Evolutionary conservation across 257 asterid species (phyloP), one percentile per base, ranked within the genome.

Genomic region (Perilla frutescens): DNA sequence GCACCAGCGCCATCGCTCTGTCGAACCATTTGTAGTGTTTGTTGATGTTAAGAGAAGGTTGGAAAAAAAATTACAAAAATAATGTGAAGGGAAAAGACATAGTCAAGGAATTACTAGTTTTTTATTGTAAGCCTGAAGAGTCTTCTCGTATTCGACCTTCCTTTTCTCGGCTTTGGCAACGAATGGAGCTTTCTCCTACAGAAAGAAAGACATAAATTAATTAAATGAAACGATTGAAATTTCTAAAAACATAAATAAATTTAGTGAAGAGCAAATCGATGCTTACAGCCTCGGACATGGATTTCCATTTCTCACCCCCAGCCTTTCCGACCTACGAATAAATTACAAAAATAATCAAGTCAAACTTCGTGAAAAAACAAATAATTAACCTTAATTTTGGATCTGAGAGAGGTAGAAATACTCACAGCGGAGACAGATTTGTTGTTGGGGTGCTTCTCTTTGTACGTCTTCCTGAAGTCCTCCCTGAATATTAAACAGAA

Each of bases 271-370:
- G 43, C 8, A 26, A 29, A 37, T 8, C 15, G 39, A 15, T 41
- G 50, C 92, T 65, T 76, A 92, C 98, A 8, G 87, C 87, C 0
- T 90, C 97, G 0, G 98, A 36, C 68, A 92, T 0, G 11, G 89
- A 81, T 74, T 90, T 92, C 98, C 98, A 92, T 72, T 85, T 86
- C 71, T 90, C 96, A 34, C 98, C 98, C 0, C 96, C 97, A 47
- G 98, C 98, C 70, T 90, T 92, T 1, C 98, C 98, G 3, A 92
- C 98, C 96, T 92, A 31, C 9, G 20, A 29, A 11, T 1, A 1
- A 5, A 2, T 7, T 6, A 20, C 26, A 20, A 20, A 20, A 9
- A 29, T 3, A 59, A 62, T 29, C 12, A 7, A 6, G 32, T 14
- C 41, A 11, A 68, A 68, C 5, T 13, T 12, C 32, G 41, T n/a